Conservation (phyloP, 805 yeast species). For the Candida maris region DNA sequence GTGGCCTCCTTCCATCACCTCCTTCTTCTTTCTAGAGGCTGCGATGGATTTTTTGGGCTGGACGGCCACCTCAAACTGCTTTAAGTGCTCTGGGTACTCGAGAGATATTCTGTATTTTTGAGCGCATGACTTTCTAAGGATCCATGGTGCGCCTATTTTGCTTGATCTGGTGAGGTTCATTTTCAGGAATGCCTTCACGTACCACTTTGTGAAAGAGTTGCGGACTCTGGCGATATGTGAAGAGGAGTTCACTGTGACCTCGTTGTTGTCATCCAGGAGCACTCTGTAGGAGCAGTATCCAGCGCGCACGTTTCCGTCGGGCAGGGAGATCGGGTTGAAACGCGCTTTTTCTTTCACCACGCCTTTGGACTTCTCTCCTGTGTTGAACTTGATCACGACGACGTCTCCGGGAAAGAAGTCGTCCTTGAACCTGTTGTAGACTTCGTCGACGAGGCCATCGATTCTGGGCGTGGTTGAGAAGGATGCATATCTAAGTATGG, state of each 20-base stretch:
- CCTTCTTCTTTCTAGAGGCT: conserved; percentile 4
- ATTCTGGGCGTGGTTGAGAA: conserved; percentile 77
- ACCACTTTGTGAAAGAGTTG: conserved; percentile 82
- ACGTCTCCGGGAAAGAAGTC: conserved; percentile 92
- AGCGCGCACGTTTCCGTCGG: conserved; percentile 31
- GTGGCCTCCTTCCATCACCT: conserved; percentile 2
- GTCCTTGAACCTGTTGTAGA: conserved; percentile 68
- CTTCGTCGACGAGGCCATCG: conserved; percentile 84
- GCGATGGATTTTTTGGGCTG: conserved; percentile 6
- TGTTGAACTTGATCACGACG: conserved; percentile 54
- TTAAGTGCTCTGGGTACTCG: conserved; percentile 54
- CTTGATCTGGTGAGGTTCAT: conserved; percentile 71
- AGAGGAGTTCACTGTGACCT: conserved; percentile 66
- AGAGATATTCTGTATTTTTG: conserved; percentile 60
- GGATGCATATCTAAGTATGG: conserved; percentile 80
- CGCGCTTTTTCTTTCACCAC: conserved; percentile 82
- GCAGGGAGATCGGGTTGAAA: conserved; percentile 49
- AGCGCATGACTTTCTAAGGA: conserved; percentile 77
- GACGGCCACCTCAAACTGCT: conserved; percentile 26
- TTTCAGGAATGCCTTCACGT: conserved; percentile 84
- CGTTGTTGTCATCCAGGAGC: conserved; percentile 46
- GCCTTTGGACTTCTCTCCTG: conserved; percentile 48
- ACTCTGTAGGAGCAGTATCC: conserved; percentile 71
- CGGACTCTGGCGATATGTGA: conserved; percentile 74
- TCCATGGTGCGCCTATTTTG: conserved; percentile 94